Base-by-base conservation (phyloP, 768 basidiomycete genomes). In the Kwoniella dejecticola region DNA sequence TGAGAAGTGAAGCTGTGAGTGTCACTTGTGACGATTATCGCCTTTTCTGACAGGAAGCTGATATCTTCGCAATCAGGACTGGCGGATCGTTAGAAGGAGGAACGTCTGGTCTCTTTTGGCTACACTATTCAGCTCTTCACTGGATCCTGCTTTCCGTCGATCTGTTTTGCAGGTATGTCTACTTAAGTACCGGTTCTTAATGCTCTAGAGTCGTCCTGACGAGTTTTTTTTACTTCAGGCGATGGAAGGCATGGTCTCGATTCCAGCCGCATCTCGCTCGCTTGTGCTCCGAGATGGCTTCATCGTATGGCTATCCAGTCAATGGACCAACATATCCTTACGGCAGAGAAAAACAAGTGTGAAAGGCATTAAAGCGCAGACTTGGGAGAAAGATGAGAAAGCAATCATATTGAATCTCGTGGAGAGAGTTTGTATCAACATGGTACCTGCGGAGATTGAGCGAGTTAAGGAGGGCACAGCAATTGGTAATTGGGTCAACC, bases 101-200 rank as follows among this genome's bases (percentile, higher is more conserved):
- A 89, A 92, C 71, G 91, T 90, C 0, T 95, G 91, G 89, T 90
- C 91, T 64, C 80, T 95, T 27, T 78, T 95, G 1, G 88, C 91
- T 1, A 90, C 89, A 60, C 74, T 93, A 50, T 92, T 87, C 78
- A 88, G 90, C 65, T 85, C 86, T 60, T 85, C 85, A 0, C 76
- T 81, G 2, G 89, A 91, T 57, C 61, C 71, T 0, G 52, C 80
- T 0, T 70, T 89, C 63, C 82, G 88, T 15, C 80, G 80, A 44
- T 82, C 84, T 1, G 85, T 91, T 33, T 76, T 91, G 4, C 89
- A 89, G 82, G 89, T 88, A 63, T 29, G 82, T 80, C 10, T n/a
- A n/a, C n/a, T n/a, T n/a, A n/a, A n/a, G n/a, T n/a, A n/a, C n/a
- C n/a, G n/a, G n/a, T n/a, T n/a, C n/a, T n/a, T n/a, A n/a, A n/a